Evolutionary conservation across 2,329 filamentous ascomycete species (phyloP).

Genomic region (Trichocomaceae sp.): DNA sequence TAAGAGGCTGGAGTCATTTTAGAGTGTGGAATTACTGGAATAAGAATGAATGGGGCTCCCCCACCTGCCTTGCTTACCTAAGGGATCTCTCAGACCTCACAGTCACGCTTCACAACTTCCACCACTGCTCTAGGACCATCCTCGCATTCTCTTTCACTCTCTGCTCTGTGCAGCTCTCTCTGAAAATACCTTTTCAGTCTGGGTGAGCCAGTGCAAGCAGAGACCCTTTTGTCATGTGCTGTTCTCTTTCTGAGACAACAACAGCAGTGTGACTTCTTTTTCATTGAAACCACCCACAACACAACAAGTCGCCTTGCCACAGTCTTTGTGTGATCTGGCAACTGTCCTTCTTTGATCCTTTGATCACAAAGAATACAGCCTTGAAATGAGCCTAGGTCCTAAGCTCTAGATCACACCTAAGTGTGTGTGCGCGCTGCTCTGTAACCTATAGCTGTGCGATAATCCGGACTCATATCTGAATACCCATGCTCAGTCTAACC

Average conservation of each 20-base stretch:
- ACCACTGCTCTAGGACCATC: no score
- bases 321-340: neutral
- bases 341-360: neutral
- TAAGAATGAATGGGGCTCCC: neutral
- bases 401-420: neutral
- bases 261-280: neutral
- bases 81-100: neutral
- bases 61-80: neutral
- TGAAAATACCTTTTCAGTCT: neutral
- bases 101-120: neutral
- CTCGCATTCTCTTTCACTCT: neutral
- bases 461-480: neutral
- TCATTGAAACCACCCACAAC: neutral
- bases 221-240: conserved; percentile 9
- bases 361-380: neutral
- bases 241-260: conserved; percentile 9
- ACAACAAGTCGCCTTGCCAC: neutral
- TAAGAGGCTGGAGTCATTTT: no score
- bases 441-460: neutral
- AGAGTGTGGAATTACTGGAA: no score
- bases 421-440: neutral
- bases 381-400: neutral
- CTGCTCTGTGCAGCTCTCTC: neutral
- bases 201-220: neutral
- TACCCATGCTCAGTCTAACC: neutral